Evolutionary conservation across 2,329 filamentous ascomycete species (phyloP).

Genomic region (Botrytis porri): DNA sequence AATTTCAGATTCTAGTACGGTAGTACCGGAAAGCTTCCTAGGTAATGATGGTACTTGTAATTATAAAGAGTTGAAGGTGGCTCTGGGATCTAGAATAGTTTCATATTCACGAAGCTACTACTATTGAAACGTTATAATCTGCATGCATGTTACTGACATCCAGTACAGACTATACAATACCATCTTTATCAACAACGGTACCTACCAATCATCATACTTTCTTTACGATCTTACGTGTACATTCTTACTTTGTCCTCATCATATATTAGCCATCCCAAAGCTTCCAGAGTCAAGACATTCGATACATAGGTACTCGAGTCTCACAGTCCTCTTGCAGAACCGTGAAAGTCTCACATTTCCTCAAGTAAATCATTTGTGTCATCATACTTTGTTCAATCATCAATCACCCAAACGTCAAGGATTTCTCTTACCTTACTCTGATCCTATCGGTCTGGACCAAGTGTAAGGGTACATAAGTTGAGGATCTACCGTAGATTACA

Average conservation of each 20-base stretch:
- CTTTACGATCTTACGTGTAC: neutral
- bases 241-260: neutral
- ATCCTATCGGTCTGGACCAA: neutral
- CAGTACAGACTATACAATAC: neutral
- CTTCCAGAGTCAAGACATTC: neutral
- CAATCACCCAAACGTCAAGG: neutral
- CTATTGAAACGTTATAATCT: neutral
- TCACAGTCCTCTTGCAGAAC: neutral
- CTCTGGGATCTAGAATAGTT: neutral
- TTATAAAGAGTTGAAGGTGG: neutral
- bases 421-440: slow-evolving; percentile 1
- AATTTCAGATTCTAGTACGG: neutral
- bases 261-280: neutral
- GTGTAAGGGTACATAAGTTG: neutral
- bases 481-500: neutral
- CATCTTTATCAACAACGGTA: neutral
- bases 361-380: neutral
- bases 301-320: neutral
- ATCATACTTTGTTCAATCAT: neutral
- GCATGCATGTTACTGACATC: neutral
- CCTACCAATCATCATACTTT: neutral
- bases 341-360: slow-evolving; percentile 6
- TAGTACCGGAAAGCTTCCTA: neutral
- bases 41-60: neutral
- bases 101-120: neutral